phyloP scores from a whole-genome alignment of 768 basidiomycete genomes.

The Megacollybia marginata region DNA sequence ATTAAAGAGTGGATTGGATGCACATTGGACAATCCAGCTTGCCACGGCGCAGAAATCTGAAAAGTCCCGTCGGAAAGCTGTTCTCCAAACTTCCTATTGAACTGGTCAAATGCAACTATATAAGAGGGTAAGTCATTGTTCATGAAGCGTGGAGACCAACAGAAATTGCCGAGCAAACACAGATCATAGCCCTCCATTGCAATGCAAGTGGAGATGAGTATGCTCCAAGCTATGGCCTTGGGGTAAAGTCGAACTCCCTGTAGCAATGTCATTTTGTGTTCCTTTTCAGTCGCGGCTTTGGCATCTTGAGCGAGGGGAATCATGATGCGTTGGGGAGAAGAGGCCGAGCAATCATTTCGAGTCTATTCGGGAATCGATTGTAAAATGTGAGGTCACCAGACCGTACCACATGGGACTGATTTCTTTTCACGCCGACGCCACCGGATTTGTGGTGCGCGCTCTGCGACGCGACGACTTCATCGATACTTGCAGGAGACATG shows the following conservation, averaged over 20 bases:
- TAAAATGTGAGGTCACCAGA: no score
- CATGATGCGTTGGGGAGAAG: not conserved
- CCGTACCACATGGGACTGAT: no score
- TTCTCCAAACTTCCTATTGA: conserved; percentile 12
- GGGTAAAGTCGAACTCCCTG: conserved; percentile 11
- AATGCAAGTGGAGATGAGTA: conserved; percentile 14
- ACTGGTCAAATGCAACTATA: conserved; percentile 14
- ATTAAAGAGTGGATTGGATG: not conserved
- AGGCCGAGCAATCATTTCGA: no score
- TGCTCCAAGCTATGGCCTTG: conserved; percentile 12
- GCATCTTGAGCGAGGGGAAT: not conserved
- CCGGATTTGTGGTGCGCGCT: no score
- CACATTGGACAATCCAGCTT: conserved; percentile 8
- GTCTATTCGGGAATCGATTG: no score
- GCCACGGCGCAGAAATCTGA: conserved; percentile 13
- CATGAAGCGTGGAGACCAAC: not conserved
- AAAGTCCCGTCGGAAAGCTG: conserved; percentile 9
- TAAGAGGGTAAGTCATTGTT: not conserved
- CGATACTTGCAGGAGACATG: no score
- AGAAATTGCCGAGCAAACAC: conserved; percentile 12
- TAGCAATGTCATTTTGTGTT: conserved; percentile 11
- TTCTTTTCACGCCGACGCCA: no score
- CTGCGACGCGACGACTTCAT: no score
- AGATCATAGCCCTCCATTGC: conserved; percentile 16
- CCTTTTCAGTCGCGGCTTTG: conserved; percentile 10